phyloP scores from a whole-genome alignment of 208 protist species.

The Vickermania spadyakhi region DNA sequence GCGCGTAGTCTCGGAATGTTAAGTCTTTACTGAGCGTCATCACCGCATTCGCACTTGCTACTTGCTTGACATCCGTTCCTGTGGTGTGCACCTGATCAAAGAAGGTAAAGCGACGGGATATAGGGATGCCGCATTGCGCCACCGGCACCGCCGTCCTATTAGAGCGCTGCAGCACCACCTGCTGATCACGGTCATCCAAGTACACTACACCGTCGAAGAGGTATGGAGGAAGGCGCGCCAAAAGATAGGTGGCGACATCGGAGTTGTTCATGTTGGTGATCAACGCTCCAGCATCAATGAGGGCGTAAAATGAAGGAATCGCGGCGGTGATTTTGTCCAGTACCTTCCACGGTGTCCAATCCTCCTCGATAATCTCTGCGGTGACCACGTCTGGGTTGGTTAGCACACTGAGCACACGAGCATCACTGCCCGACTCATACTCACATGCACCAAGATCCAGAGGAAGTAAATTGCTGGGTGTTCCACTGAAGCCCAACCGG shows the following conservation, averaged over 20 bases:
- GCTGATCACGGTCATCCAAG: constrained; percentile 85
- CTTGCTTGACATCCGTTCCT: constrained; percentile 93
- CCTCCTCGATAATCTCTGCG: constrained; percentile 41
- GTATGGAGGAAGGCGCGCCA: constrained; percentile 43
- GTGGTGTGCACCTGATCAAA: constrained; percentile 95
- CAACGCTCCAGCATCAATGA: constrained; percentile 94
- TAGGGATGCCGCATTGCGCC: constrained; percentile 89
- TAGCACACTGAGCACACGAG: constrained; percentile 86
- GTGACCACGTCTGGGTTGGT: constrained; percentile 76
- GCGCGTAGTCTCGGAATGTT: constrained; percentile 93
- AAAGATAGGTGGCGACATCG: constrained; percentile 82
- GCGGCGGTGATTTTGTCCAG: constrained; percentile 82
- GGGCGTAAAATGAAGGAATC: constrained; percentile 77
- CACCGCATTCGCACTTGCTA: constrained; percentile 80
- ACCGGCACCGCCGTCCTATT: constrained; percentile 75
- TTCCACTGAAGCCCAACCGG: constrained; percentile 93
- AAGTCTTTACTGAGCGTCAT: constrained; percentile 95
- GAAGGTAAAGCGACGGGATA: constrained; percentile 87
- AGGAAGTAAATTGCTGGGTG: constrained; percentile 91
- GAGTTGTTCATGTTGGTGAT: constrained; percentile 95
- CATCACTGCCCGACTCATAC: constrained; percentile 92
- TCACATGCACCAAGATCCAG: constrained; percentile 90
- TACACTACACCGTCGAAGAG: constrained; percentile 93
- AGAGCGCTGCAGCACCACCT: constrained; percentile 90
- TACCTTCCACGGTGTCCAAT: constrained; percentile 86